Conservation (phyloP, 345 rosid genomes). For the Angophora floribunda region DNA sequence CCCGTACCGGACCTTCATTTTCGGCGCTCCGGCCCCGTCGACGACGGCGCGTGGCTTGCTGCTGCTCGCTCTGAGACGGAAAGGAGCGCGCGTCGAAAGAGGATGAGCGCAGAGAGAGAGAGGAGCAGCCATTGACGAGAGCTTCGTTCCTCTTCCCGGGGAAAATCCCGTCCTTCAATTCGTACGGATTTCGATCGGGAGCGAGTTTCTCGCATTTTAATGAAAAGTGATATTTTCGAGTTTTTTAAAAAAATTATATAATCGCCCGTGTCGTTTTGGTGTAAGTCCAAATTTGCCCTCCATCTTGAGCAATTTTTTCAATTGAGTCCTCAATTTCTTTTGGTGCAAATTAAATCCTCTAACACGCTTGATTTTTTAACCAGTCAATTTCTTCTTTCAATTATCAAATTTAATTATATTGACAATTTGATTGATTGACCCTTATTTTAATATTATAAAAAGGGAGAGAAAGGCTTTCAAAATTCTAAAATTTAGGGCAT, state of each 20-base stretch:
- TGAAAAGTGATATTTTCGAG: neutral
- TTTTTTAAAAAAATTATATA: neutral
- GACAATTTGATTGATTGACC: neutral
- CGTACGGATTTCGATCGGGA: neutral
- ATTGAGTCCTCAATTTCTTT: neutral
- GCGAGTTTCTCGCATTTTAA: neutral
- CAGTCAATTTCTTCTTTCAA: neutral
- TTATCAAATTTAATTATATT: neutral
- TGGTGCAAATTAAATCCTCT: neutral
- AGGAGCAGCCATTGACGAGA: slow-evolving; percentile 1
- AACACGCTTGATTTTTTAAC: neutral
- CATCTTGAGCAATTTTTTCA: neutral
- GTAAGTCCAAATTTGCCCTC: neutral
- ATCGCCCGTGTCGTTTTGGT: neutral
- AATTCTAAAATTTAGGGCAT: neutral
- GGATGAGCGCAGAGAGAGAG: neutral
- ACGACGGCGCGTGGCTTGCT: neutral
- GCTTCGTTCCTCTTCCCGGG: neutral
- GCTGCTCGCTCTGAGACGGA: neutral
- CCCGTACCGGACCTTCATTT: slow-evolving; percentile 29
- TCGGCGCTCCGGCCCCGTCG: slow-evolving; percentile 22
- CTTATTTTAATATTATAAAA: neutral
- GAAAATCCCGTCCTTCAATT: neutral
- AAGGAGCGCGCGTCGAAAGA: neutral
- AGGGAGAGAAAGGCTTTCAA: accelerated